Evolutionary conservation across 768 basidiomycete species (phyloP), one percentile per base, ranked within the genome.

Genomic region (Tricholoma terreum): DNA sequence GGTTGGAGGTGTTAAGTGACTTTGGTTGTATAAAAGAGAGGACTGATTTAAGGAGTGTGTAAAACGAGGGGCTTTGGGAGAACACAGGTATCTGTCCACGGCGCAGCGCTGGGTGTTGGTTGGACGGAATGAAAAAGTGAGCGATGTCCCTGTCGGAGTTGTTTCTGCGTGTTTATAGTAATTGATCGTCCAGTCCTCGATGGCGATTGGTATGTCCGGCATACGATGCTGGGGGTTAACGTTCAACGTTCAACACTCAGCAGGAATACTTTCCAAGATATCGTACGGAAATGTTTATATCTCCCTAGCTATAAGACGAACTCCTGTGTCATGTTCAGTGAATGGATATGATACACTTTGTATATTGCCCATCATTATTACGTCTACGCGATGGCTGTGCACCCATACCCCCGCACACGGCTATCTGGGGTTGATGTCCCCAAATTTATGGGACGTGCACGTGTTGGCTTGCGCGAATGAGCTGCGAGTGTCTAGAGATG

Each of bases 11-110:
- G 21, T 35, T 55, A 58, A n/a, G 58, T 54, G 60, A 56, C 50
- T 27, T 27, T 27, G n/a, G 52, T 30, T 52, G 48, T 58, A 53
- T 24, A 55, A 61, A 62, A n/a, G 56, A 61, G 34, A 31, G 59
- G 38, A 58, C 40, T 49, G 49, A 30, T 34, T 56, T 30, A 56
- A 42, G 21, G 58, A 52, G 48, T 52, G 61, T 55, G 33, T 30
- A 24, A 38, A 31, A 50, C n/a, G 11, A 35, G 21, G 42, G n/a
- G n/a, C n/a, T n/a, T n/a, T n/a, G n/a, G n/a, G n/a, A n/a, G n/a
- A n/a, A n/a, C n/a, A 30, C 22, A 45, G 30, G 22, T 17, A 33
- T 33, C 17, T 54, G 19, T 52, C 19, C 8, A 15, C 31, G 35
- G 40, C 54, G 57, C 38, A 55, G 8, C 11, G 30, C n/a, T 42